Evolutionary conservation across 1,284 basidiomycete species (phyloP).

Genomic region (Ceratobasidium sp.): DNA sequence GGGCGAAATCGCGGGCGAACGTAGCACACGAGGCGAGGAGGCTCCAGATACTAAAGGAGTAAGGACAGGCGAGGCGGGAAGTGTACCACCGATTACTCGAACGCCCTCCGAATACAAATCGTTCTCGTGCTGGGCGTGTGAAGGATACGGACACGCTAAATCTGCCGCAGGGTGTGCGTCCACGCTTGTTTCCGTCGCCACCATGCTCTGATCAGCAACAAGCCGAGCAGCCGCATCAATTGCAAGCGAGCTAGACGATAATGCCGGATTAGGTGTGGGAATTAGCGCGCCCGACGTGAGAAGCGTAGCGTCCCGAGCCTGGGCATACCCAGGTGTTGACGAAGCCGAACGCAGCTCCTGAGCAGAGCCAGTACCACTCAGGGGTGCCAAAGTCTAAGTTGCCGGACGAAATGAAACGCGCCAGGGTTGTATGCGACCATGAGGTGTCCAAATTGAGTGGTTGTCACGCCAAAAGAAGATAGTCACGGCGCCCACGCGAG

Average conservation of each 20-base stretch:
- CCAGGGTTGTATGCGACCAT: slow-evolving; percentile 1
- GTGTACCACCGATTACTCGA: background rate
- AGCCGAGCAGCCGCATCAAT: slow-evolving; percentile 8
- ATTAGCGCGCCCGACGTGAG: slow-evolving; percentile 5
- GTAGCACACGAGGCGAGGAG: background rate
- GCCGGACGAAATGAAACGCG: slow-evolving; percentile 24
- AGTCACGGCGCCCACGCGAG: background rate
- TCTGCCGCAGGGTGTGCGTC: background rate
- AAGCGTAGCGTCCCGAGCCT: slow-evolving; percentile 1
- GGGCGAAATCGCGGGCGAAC: slow-evolving; percentile 13
- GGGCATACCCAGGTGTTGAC: slow-evolving; percentile 6
- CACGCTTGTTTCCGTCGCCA: slow-evolving; percentile 18
- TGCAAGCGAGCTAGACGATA: background rate
- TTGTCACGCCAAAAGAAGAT: background rate
- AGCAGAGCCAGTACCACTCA: slow-evolving; percentile 15
- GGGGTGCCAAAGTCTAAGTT: slow-evolving; percentile 22
- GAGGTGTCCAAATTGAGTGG: slow-evolving; percentile 1
- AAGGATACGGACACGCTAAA: background rate
- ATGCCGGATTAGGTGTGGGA: slow-evolving; percentile 3
- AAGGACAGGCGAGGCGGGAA: slow-evolving; percentile 3
- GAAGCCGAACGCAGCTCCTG: background rate
- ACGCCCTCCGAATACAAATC: slow-evolving; percentile 29
- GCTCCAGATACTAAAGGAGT: background rate
- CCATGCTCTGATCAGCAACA: slow-evolving; percentile 3
- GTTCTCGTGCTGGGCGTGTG: slow-evolving; percentile 10